Evolutionary conservation across 768 basidiomycete species (phyloP), one percentile per base, ranked within the genome.

Genomic region (Fomitopsis pulvina): DNA sequence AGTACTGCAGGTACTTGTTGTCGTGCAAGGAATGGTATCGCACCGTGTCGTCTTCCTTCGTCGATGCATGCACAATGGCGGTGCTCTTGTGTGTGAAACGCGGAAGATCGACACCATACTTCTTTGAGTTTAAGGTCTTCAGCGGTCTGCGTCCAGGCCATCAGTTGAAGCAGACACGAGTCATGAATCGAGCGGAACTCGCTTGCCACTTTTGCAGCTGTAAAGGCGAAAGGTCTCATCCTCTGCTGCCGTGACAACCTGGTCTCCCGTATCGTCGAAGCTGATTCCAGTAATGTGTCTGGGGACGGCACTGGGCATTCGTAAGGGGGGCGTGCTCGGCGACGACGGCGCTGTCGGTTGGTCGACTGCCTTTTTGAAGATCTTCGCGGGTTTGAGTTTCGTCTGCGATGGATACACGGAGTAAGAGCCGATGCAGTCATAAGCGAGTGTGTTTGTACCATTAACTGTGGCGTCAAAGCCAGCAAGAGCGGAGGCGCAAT

Each of bases 1-100:
- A 98, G 70, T 99, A 99, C 56, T 87, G 82, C 27, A 98, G 70
- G 65, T 93, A 99, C 64, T 87, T 92, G 76, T 96, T 97, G 76
- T 95, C 92, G 66, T 97, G 92, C 44, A 95, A 65, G 1, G 91
- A 94, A 60, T 95, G 91, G 66, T 97, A 97, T 40, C 96, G 82
- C 57, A 98, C 80, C 0, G 88, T 92, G 63, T 97, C 91, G 66
- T 97, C 90, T 65, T 88, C 89, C 65, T 95, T 97, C 16, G 94
- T 97, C 4, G 91, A 94, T 7, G 94, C 88, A 60, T 97, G 83
- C 2, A 98, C 63, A 41, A 97, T 85, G 2, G 85, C 81, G 0
- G 83, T 81, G 57, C 80, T 84, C 63, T 88, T 89, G 71, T 98
- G 96, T 0, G 95, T 97, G 61, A 97, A 96, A 2, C 95, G 81